A percentile compares a stretch with the other conserved stretches of the same genome.
Conservation (phyloP, 768 basidiomycete species). For the Mycena kentingensis region DNA sequence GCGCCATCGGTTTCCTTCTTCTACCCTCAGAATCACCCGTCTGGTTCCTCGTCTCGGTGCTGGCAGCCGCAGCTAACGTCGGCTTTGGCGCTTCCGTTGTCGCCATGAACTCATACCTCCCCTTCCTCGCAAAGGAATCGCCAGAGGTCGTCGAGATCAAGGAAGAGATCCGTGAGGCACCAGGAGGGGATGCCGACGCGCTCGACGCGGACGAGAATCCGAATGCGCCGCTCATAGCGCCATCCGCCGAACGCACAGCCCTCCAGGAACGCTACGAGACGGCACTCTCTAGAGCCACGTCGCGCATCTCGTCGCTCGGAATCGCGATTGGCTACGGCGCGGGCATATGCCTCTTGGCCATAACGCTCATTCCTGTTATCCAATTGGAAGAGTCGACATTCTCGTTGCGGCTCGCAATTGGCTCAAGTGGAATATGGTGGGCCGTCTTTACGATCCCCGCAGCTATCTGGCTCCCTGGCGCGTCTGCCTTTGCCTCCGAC, state of each 20-base stretch:
- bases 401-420: slow-evolving; percentile 80
- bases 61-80: slow-evolving; percentile 80
- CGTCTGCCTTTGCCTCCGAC: background rate
- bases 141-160: slow-evolving; percentile 54
- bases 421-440: slow-evolving; percentile 89
- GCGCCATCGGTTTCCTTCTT: slow-evolving; percentile 70
- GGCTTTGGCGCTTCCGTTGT: slow-evolving; percentile 86
- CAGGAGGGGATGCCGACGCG: slow-evolving; percentile 25
- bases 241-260: slow-evolving; percentile 22
- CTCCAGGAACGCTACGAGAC: slow-evolving; percentile 50
- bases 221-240: slow-evolving; percentile 42
- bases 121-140: slow-evolving; percentile 65
- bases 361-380: slow-evolving; percentile 78
- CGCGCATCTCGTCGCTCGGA: slow-evolving; percentile 81
- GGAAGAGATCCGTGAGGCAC: slow-evolving; percentile 32
- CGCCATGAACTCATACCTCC: slow-evolving; percentile 89
- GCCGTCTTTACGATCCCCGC: slow-evolving; percentile 78
- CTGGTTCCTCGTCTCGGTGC: slow-evolving; percentile 68
- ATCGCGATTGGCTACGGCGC: slow-evolving; percentile 86
- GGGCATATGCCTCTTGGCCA: slow-evolving; percentile 74
- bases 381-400: slow-evolving; percentile 73
- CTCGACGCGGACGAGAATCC: slow-evolving; percentile 28
- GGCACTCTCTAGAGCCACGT: slow-evolving; percentile 70
- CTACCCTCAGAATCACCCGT: slow-evolving; percentile 70
- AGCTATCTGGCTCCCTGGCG: slow-evolving; percentile 67